Base-by-base conservation (phyloP, 495 filamentous ascomycete species). In the Xylaria longipes region DNA sequence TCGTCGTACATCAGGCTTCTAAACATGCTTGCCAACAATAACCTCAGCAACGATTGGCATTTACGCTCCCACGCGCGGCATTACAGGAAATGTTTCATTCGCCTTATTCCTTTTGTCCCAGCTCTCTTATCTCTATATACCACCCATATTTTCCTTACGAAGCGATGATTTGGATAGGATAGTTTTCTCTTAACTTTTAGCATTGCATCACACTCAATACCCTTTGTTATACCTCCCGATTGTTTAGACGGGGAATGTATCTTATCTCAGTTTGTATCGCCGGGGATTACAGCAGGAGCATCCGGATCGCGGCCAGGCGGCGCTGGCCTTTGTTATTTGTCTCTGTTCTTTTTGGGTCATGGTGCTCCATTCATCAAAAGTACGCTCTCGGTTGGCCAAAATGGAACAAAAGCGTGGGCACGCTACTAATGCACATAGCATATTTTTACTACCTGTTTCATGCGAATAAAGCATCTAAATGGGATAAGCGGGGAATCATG, bases 1-100 rank as follows among this genome's bases (percentile, higher is more conserved):
- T 54, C 62, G 74, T 5, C 76, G 71, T 37, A 48, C 52, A 33
- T 52, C 57, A 17, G 63, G 39, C 12, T 71, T 66, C 35, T 71
- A 20, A 68, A 48, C 33, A 29, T 22, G 20, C 1, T 29, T 27
- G 7, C 9, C 35, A 43, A 39, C 22, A 4, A 29, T 11, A 22
- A 33, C 35, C n/a, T 12, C 27, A 11, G 39, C 17, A 39, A 22
- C 29, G 22, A 17, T 22, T 14, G 33, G 7, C 20, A 41, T 37
- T n/a, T 31, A 33, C 7, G 12, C 43, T n/a, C 14, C 41, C 39
- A 37, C 31, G 20, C 8, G 31, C 11, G 14, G 12, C 46, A n/a
- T 43, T 8, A 3, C 9, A 25, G 46, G 31, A 22, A 37, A 60
- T 17, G 3, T 37, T 52, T 52, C 6, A 25, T 11, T 27, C 37